Conservation (phyloP, 352 stramenopile genomes). For the Peronospora tabacina region DNA sequence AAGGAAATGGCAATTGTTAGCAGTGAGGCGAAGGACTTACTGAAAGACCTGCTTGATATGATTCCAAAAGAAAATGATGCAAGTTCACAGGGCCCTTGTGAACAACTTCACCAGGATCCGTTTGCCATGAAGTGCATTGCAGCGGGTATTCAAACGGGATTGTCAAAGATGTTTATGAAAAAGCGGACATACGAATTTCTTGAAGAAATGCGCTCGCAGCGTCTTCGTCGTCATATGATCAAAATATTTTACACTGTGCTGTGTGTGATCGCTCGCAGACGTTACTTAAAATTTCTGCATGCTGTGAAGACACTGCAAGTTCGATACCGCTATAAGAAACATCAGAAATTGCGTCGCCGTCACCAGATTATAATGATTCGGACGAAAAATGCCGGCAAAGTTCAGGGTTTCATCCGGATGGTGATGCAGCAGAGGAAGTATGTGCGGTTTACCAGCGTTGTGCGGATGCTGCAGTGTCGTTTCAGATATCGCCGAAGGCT, state of each 20-base stretch:
- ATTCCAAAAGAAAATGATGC: slow-evolving; percentile 83
- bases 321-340: slow-evolving; percentile 52
- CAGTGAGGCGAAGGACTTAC: slow-evolving; percentile 57
- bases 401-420: slow-evolving; percentile 57
- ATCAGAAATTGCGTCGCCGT: slow-evolving; percentile 23
- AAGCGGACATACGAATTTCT: slow-evolving; percentile 87
- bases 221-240: slow-evolving; percentile 61
- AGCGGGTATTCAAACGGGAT: slow-evolving; percentile 87
- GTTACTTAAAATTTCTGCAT: slow-evolving; percentile 53
- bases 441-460: slow-evolving; percentile 36
- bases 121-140: slow-evolving; percentile 54
- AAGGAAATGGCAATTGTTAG: slow-evolving; percentile 30
- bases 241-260: slow-evolving; percentile 66
- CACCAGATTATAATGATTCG: slow-evolving; percentile 34
- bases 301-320: slow-evolving; percentile 49
- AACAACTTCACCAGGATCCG: slow-evolving; percentile 59
- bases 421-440: slow-evolving; percentile 49
- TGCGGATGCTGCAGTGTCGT: slow-evolving; percentile 63
- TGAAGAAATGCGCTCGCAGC: slow-evolving; percentile 76
- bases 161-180: slow-evolving; percentile 94
- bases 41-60: slow-evolving; percentile 86
- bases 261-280: slow-evolving; percentile 43
- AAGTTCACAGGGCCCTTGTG: slow-evolving; percentile 66
- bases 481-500: slow-evolving; percentile 47
- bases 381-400: slow-evolving; percentile 33